Evolutionary conservation across 2,329 filamentous ascomycete species (phyloP).

Genomic region (Mycosphaerella sp.): DNA sequence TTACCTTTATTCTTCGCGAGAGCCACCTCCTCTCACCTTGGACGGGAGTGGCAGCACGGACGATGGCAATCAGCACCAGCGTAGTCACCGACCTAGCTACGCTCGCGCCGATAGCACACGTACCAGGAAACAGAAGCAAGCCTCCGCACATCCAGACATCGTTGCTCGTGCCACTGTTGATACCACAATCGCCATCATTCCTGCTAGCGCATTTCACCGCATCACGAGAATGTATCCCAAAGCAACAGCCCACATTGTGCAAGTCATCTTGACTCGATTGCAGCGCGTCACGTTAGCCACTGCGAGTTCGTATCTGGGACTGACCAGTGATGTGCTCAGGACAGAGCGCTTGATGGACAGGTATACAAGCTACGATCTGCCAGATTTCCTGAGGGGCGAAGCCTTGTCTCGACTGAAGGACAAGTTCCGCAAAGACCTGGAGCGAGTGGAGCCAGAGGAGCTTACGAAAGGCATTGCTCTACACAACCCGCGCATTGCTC

Average conservation of each 20-base stretch:
- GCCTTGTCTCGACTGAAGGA: conserved; percentile 81
- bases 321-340: conserved; percentile 84
- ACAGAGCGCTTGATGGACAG: conserved; percentile 92
- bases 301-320: conserved; percentile 85
- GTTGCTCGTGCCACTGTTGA: conserved; percentile 94
- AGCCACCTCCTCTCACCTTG: conserved; percentile 29
- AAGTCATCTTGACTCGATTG: conserved; percentile 90
- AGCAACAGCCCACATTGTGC: conserved; percentile 93
- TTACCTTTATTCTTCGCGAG: conserved; percentile 19
- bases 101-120: conserved; percentile 15
- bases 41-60: conserved; percentile 25
- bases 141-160: conserved; percentile 91
- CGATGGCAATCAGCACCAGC: conserved; percentile 21
- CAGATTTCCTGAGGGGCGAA: conserved; percentile 80
- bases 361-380: conserved; percentile 84
- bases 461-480: conserved; percentile 88
- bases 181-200: conserved; percentile 97
- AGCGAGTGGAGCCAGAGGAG: conserved; percentile 74
- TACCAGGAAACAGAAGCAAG: conserved; percentile 37
- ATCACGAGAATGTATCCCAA: conserved; percentile 92
- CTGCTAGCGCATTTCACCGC: conserved; percentile 87
- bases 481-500: conserved; percentile 67
- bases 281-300: conserved; percentile 93
- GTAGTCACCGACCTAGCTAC: conserved; percentile 28
- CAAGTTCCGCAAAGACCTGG: conserved; percentile 73